Evolutionary conservation across 257 asterid species (phyloP), one percentile per base, ranked within the genome.

Genomic region (Solanum etuberosum): DNA sequence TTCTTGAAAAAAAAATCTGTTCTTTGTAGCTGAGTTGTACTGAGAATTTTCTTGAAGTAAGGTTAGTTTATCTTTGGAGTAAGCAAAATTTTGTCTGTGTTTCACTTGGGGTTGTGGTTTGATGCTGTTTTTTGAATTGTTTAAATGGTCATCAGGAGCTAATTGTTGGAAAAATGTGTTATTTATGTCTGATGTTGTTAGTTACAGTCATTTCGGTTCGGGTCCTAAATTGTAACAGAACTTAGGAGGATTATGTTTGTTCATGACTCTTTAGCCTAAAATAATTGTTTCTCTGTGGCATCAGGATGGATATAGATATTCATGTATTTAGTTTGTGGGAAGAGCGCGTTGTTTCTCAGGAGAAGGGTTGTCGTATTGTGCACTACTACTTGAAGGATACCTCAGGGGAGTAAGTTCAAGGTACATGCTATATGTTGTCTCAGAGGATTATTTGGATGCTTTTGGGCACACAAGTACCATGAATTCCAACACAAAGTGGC

Each of bases 401-500:
- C 29, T 84, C 85, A 8, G 87, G 72, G 78, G 83, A 89, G 88
- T 87, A 89, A 87, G 92, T 87, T 1, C 35, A 54, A 89, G 90
- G 25, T 91, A 89, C 86, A 90, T 90, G 73, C 43, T 83, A 16
- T 92, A 89, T 88, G 59, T 88, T 11, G 87, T 90, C 23, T 82
- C 93, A 9, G 76, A 63, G 76, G 95, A 92, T 31, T 90, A 43
- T 82, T 78, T 92, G 51, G 87, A 90, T 71, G 87, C 90, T 25
- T 91, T 61, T 38, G 94, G 92, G 34, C 80, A 81, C 54, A 83
- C 89, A 9, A 89, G 86, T 65, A 59, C 86, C 8, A 84, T 85
- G 86, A 85, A 87, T 83, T 81, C 85, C 42, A 87, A 87, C 21
- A 91, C 85, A 20, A 92, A 88, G 78, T 93, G 95, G 97, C 83